These are phyloP conservation scores for Rhodofomes roseus DNA, from an alignment of 1,284 basidiomycete genomes.

Conservation along the genomic window DNA sequence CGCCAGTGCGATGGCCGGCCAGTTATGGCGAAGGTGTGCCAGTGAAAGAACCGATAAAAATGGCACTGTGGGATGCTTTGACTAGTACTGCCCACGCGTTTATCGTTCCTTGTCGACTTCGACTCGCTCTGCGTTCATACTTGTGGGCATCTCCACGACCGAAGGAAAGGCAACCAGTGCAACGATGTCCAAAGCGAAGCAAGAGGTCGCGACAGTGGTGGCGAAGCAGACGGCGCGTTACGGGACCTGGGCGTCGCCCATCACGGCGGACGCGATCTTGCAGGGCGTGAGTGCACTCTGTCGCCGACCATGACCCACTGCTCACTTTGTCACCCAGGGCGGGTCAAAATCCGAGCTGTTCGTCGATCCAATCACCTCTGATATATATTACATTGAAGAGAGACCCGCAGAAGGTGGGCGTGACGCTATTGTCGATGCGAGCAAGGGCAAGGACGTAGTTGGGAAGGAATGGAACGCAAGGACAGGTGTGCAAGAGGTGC, in stretches of 20 bases:
- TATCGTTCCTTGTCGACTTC: too few relatives aligned
- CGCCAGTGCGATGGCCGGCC: too few relatives aligned
- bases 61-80: too few relatives aligned
- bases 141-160: background rate
- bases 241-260: slow-evolving; percentile 35
- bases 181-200: background rate
- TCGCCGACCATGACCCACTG: background rate
- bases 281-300: slow-evolving; percentile 40
- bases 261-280: slow-evolving; percentile 36
- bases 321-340: slow-evolving; percentile 29
- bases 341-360: slow-evolving; percentile 44
- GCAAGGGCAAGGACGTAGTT: slow-evolving; percentile 44
- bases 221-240: slow-evolving; percentile 29
- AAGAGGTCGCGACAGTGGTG: slow-evolving; percentile 7
- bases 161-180: background rate
- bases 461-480: slow-evolving; percentile 52
- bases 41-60: too few relatives aligned
- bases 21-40: too few relatives aligned
- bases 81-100: too few relatives aligned
- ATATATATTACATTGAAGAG: slow-evolving; percentile 58
- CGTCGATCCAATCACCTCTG: slow-evolving; percentile 48
- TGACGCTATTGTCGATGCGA: slow-evolving; percentile 50
- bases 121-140: too few relatives aligned
- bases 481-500: slow-evolving; percentile 55
- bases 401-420: slow-evolving; percentile 61